Evolutionary conservation across 208 protist genomes (phyloP).

Genomic region (Strigomonas galati): DNA sequence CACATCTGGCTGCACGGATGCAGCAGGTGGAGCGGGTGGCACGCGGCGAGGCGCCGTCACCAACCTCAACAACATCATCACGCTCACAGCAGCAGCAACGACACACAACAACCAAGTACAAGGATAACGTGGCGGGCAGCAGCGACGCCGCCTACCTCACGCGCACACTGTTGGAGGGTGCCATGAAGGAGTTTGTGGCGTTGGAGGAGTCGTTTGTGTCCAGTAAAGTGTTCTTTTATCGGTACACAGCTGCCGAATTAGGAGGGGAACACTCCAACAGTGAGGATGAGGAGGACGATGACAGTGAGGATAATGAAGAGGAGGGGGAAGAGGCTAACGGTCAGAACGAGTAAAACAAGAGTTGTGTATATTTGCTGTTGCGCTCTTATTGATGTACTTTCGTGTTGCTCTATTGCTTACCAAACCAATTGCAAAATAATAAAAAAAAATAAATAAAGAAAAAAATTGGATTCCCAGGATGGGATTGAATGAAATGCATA

Average conservation of each 20-base stretch:
- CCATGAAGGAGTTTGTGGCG: slow-evolving; percentile 46
- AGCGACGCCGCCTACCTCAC: slow-evolving; percentile 40
- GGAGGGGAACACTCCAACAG: background rate
- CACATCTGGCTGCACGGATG: slow-evolving; percentile 21
- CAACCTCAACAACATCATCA: too few relatives aligned
- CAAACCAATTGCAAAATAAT: too few relatives aligned
- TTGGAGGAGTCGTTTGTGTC: slow-evolving; percentile 73
- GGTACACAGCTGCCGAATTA: slow-evolving; percentile 1
- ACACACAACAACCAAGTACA: slow-evolving; percentile 2
- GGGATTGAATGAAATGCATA: background rate
- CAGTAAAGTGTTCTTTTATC: slow-evolving; percentile 59
- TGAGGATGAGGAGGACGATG: too few relatives aligned
- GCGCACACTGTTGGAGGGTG: slow-evolving; percentile 44
- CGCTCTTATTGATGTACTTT: too few relatives aligned
- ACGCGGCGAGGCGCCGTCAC: background rate
- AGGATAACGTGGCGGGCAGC: slow-evolving; percentile 16
- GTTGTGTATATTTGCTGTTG: too few relatives aligned
- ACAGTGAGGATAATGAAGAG: too few relatives aligned
- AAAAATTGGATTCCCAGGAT: background rate
- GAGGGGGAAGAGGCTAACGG: too few relatives aligned
- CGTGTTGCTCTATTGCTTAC: too few relatives aligned
- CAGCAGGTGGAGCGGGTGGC: slow-evolving; percentile 17
- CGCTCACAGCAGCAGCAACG: too few relatives aligned
- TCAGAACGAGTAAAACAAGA: too few relatives aligned
- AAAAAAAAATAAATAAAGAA: slow-evolving; percentile 6